Conservation (phyloP, 345 rosid species). For the Jatropha curcas region DNA sequence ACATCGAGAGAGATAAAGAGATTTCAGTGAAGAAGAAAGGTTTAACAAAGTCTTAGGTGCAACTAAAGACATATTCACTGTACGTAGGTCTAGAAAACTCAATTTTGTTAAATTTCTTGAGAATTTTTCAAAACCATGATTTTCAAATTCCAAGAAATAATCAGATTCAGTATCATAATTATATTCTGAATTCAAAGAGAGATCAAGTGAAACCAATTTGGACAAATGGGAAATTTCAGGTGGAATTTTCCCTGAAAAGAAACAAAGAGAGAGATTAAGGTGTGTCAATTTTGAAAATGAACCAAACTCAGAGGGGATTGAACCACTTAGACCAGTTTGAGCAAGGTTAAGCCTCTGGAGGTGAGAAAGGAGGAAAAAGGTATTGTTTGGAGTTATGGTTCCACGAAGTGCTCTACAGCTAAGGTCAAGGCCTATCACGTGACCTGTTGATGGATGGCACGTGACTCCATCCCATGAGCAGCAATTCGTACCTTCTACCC, state of each 20-base stretch:
- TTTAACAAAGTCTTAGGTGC: neutral
- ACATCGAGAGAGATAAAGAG: neutral
- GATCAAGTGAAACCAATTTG: slow-evolving; percentile 19
- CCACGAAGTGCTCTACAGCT: slow-evolving; percentile 11
- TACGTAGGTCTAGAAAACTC: neutral
- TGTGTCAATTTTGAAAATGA: neutral
- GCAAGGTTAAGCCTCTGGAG: slow-evolving; percentile 15
- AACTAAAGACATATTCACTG: slow-evolving; percentile 1
- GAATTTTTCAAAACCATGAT: neutral
- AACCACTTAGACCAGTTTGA: slow-evolving; percentile 1
- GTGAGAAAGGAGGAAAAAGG: slow-evolving; percentile 13
- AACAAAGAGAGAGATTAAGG: slow-evolving; percentile 17
- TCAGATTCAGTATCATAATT: neutral
- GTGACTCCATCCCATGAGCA: slow-evolving; percentile 15
- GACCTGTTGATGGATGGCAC: neutral
- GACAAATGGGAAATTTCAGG: slow-evolving; percentile 15
- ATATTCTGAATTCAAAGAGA: neutral
- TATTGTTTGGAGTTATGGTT: neutral
- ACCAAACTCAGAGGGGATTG: slow-evolving; percentile 21
- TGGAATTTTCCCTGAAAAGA: slow-evolving; percentile 14
- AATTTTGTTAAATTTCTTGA: neutral
- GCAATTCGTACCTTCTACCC: slow-evolving; percentile 5
- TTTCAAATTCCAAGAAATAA: neutral
- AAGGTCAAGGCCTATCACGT: slow-evolving; percentile 8
- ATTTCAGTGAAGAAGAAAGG: slow-evolving; percentile 12